Conservation (phyloP, 495 filamentous ascomycete genomes). For the Xylaria sp. region DNA sequence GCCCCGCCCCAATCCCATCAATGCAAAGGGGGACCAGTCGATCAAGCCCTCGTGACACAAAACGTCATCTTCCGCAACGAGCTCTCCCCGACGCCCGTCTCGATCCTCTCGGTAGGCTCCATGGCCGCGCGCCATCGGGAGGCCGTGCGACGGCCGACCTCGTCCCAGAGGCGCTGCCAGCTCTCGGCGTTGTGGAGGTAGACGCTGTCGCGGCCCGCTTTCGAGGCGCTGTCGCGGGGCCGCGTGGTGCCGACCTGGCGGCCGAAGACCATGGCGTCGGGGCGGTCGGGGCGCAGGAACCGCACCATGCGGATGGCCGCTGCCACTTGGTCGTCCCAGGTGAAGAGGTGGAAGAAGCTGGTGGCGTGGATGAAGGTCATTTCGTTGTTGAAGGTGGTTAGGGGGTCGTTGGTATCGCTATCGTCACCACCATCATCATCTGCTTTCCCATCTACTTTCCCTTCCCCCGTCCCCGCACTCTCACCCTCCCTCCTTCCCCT, state of each 20-base stretch:
- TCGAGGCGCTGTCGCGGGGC: conserved; percentile 32
- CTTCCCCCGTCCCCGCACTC: too few species aligned
- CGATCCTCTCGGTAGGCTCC: conserved; percentile 35
- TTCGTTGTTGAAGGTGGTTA: conserved; percentile 38
- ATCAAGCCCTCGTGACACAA: conserved; percentile 28
- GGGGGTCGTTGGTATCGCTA: conserved; percentile 29
- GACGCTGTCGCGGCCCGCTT: conserved; percentile 35
- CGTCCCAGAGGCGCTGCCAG: conserved; percentile 55
- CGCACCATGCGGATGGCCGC: conserved; percentile 44
- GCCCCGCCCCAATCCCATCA: not conserved
- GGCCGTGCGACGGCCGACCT: conserved; percentile 49
- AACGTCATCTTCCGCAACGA: conserved; percentile 32
- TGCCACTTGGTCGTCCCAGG: conserved; percentile 46
- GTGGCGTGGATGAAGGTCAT: conserved; percentile 51
- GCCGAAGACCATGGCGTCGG: conserved; percentile 50
- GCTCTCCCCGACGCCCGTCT: conserved; percentile 27
- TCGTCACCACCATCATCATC: too few species aligned
- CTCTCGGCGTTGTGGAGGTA: conserved; percentile 53
- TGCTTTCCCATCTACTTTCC: too few species aligned
- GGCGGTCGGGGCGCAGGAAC: conserved; percentile 43
- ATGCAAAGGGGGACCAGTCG: not conserved
- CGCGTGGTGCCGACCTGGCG: conserved; percentile 50
- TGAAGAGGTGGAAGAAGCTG: conserved; percentile 56
- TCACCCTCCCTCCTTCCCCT: too few species aligned
- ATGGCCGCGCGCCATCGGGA: conserved; percentile 52